phyloP scores from a whole-genome alignment of 1,284 basidiomycete genomes.

The Moniliella sp. region DNA sequence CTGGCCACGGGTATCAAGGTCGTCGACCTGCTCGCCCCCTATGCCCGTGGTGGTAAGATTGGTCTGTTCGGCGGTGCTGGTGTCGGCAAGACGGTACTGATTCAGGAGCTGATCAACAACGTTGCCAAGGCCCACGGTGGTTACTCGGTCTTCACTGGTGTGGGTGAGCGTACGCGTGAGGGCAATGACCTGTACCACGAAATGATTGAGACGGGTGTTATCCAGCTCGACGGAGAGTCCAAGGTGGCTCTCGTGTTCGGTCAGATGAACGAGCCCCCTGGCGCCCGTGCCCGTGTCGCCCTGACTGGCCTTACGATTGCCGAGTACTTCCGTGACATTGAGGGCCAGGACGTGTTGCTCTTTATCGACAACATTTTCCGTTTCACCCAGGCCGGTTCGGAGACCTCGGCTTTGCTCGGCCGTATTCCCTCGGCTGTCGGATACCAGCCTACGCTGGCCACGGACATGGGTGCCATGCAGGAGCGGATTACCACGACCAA shows the following conservation, averaged over 20 bases:
- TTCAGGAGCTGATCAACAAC: slow-evolving; percentile 99
- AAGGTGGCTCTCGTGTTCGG: slow-evolving; percentile 99
- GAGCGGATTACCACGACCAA: slow-evolving; percentile 98
- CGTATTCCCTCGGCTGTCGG: slow-evolving; percentile 99
- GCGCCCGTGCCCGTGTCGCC: slow-evolving; percentile 98
- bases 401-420: slow-evolving; percentile 95
- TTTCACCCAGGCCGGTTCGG: slow-evolving; percentile 97
- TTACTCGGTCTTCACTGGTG: slow-evolving; percentile 99
- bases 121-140: slow-evolving; percentile 99
- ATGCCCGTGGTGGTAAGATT: slow-evolving; percentile 99
- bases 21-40: slow-evolving; percentile 92
- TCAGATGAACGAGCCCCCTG: slow-evolving; percentile 99
- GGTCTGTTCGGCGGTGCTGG: slow-evolving; percentile 99
- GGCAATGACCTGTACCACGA: slow-evolving; percentile 99
- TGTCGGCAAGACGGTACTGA: slow-evolving; percentile 98
- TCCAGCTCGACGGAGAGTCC: slow-evolving; percentile 80
- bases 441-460: slow-evolving; percentile 97
- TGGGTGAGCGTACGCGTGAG: slow-evolving; percentile 98
- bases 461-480: slow-evolving; percentile 98
- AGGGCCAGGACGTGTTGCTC: slow-evolving; percentile 96
- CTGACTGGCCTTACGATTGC: slow-evolving; percentile 95
- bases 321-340: slow-evolving; percentile 99
- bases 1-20: slow-evolving; percentile 99
- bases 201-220: slow-evolving; percentile 99
- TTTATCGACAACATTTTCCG: slow-evolving; percentile 93